Conservation (phyloP, 345 rosid genomes). For the Ceriops zippeliana region DNA sequence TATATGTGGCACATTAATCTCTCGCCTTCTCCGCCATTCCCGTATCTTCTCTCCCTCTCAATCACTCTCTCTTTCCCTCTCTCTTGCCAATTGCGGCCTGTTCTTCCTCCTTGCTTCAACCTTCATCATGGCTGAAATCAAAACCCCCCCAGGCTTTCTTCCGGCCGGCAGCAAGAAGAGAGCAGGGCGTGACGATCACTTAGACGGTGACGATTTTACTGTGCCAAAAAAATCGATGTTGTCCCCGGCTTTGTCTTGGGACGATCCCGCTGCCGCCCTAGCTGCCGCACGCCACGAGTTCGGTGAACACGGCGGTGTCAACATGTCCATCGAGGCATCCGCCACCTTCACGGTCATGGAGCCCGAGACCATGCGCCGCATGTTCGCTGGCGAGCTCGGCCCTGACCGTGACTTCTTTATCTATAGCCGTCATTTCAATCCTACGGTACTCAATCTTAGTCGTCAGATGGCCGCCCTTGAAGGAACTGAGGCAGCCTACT, state of each 20-base stretch:
- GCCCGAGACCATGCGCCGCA: slow-evolving; percentile 85
- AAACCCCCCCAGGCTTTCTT: slow-evolving; percentile 22
- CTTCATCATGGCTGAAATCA: slow-evolving; percentile 8
- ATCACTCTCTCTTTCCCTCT: neutral
- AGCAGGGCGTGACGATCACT: slow-evolving; percentile 41
- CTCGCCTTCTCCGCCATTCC: neutral
- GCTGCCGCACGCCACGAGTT: slow-evolving; percentile 82
- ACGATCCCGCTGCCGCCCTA: slow-evolving; percentile 74
- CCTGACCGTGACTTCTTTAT: slow-evolving; percentile 92
- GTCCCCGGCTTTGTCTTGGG: slow-evolving; percentile 28
- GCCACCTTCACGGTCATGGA: slow-evolving; percentile 99
- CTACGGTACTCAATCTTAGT: slow-evolving; percentile 85
- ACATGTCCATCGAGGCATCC: slow-evolving; percentile 99
- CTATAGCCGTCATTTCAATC: slow-evolving; percentile 97
- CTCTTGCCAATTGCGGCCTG: no score
- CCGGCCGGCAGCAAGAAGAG: slow-evolving; percentile 54
- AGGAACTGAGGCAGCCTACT: slow-evolving; percentile 95
- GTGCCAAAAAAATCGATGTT: slow-evolving; percentile 47
- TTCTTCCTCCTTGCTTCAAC: no score
- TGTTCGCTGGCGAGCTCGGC: slow-evolving; percentile 95
- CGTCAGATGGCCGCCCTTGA: slow-evolving; percentile 98
- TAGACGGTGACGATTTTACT: slow-evolving; percentile 28
- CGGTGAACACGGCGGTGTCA: slow-evolving; percentile 97
- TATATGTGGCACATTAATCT: neutral
- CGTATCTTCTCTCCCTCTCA: no score